Evolutionary conservation across 2,329 filamentous ascomycete species (phyloP).

Genomic region (Plenodomus tracheiphilus): DNA sequence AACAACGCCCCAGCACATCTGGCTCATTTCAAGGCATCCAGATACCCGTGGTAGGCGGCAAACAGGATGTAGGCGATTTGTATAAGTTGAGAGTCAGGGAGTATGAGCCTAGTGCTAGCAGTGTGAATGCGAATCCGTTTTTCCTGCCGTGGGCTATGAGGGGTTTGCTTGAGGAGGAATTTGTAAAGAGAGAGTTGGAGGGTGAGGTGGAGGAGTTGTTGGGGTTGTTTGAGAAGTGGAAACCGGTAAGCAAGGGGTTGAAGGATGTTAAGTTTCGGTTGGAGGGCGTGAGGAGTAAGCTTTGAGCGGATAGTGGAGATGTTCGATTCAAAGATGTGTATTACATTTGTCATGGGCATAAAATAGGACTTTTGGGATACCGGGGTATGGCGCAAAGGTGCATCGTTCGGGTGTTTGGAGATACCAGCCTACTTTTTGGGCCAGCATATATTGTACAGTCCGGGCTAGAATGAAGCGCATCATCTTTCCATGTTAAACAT

Average conservation of each 20-base stretch:
- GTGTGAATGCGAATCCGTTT: conserved; percentile 72
- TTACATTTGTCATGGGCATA: too few species aligned
- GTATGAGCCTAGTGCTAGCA: conserved; percentile 31
- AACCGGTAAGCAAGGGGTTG: conserved; percentile 82
- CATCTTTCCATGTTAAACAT: too few species aligned
- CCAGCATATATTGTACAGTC: background rate
- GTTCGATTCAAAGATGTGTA: too few species aligned
- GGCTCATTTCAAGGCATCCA: conserved; percentile 35
- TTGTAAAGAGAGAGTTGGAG: conserved; percentile 79
- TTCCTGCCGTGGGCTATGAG: conserved; percentile 95
- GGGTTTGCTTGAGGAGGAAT: conserved; percentile 86
- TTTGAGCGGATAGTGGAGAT: too few species aligned
- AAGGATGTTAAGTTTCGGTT: conserved; percentile 96
- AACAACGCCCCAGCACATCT: conserved; percentile 24
- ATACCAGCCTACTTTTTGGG: background rate
- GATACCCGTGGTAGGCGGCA: conserved; percentile 35
- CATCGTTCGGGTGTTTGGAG: background rate
- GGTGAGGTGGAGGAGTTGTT: conserved; percentile 78
- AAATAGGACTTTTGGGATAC: background rate
- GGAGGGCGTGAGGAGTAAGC: conserved; percentile 85
- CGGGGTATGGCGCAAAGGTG: background rate
- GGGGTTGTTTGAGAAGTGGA: conserved; percentile 92
- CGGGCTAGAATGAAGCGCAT: background rate
- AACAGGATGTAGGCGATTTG: conserved; percentile 26
- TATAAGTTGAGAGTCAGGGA: conserved; percentile 38